phyloP scores from a whole-genome alignment of 2,329 filamentous ascomycete genomes.

The Didymella glomerata region DNA sequence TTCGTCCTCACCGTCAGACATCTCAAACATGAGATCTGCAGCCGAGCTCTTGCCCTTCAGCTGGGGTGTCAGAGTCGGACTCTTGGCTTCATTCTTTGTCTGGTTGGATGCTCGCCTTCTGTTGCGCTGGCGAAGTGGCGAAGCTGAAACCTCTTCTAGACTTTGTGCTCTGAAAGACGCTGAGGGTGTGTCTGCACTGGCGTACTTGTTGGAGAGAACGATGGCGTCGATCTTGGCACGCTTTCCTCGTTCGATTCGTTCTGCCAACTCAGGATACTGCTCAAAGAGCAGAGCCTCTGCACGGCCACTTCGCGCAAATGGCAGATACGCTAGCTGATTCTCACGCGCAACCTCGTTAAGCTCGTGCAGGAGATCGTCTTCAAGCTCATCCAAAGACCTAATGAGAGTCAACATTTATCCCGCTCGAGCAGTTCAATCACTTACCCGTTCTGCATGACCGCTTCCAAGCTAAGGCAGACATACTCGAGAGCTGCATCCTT shows the following conservation, averaged over 20 bases:
- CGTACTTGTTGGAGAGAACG: slow-evolving; percentile 68
- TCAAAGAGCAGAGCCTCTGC: slow-evolving; percentile 73
- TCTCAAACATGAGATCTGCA: slow-evolving; percentile 87
- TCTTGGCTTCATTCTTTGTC: slow-evolving; percentile 60
- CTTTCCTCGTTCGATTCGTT: slow-evolving; percentile 72
- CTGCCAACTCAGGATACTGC: slow-evolving; percentile 68
- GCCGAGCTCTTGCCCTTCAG: slow-evolving; percentile 73
- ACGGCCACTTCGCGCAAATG: slow-evolving; percentile 78
- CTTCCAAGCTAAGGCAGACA: slow-evolving; percentile 88
- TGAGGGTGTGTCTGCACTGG: slow-evolving; percentile 72
- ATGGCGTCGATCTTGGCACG: slow-evolving; percentile 79
- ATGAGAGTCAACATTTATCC: slow-evolving; percentile 19
- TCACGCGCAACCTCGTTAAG: slow-evolving; percentile 81
- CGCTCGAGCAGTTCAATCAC: slow-evolving; percentile 16
- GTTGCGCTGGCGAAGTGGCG: slow-evolving; percentile 57
- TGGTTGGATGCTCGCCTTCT: slow-evolving; percentile 54
- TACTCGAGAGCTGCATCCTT: slow-evolving; percentile 90
- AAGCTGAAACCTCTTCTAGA: slow-evolving; percentile 67
- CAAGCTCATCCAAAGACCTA: slow-evolving; percentile 80
- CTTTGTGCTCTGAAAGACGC: slow-evolving; percentile 70
- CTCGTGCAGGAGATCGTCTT: slow-evolving; percentile 81
- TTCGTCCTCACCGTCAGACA: slow-evolving; percentile 77
- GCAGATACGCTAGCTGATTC: slow-evolving; percentile 81
- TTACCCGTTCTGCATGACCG: slow-evolving; percentile 85
- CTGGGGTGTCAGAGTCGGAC: slow-evolving; percentile 70